Conservation (phyloP, 129 eudicot genomes). For the Flaveria trinervia region DNA sequence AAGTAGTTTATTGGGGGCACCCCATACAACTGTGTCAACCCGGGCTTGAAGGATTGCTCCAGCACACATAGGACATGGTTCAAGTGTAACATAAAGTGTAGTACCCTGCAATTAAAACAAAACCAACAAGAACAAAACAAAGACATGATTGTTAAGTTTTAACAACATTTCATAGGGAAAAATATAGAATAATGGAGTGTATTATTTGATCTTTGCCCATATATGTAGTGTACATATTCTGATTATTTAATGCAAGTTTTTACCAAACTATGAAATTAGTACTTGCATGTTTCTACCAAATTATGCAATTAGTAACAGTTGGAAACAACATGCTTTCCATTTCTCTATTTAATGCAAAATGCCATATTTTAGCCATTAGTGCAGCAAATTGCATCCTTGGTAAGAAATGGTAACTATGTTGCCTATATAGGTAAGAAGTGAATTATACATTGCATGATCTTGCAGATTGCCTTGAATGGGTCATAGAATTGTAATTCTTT, state of each 20-base stretch:
- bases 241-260: background rate
- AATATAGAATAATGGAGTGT: background rate
- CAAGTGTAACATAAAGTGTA: constrained; percentile 92
- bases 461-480: background rate
- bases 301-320: background rate
- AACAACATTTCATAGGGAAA: background rate
- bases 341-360: background rate
- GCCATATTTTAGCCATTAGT: background rate
- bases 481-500: background rate
- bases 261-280: background rate
- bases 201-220: background rate
- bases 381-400: constrained; percentile 4
- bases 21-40: constrained; percentile 92
- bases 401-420: background rate
- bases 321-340: background rate
- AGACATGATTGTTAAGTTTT: background rate
- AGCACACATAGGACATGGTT: constrained; percentile 99
- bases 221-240: background rate
- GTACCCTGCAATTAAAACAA: constrained; percentile 53
- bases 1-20: constrained; percentile 98
- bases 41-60: constrained; percentile 98
- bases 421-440: background rate
- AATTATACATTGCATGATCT: background rate
- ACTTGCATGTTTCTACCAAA: background rate
- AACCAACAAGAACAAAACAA: background rate